Conservation (phyloP, 208 protist species). For the Crithidia fasciculata region DNA sequence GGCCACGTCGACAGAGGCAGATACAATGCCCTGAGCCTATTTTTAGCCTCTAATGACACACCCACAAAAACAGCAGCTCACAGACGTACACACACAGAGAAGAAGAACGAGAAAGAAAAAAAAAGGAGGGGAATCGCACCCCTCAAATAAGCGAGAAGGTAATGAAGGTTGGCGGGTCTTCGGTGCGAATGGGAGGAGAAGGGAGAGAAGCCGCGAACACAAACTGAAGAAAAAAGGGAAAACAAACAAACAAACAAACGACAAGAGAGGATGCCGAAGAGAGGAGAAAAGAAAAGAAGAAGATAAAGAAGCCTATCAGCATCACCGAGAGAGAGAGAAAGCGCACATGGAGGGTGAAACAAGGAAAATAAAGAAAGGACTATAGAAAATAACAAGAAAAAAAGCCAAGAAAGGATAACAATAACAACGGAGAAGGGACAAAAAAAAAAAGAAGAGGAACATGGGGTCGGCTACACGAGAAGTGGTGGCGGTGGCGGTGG, state of each 20-base stretch:
- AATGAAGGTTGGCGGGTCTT: no score
- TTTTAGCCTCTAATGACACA: neutral
- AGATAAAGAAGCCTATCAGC: neutral
- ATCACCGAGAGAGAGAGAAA: neutral
- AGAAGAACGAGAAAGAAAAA: no score
- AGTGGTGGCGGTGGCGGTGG: no score
- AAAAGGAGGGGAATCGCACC: no score
- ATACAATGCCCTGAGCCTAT: no score
- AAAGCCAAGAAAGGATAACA: slow-evolving; percentile 3
- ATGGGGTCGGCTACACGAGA: no score
- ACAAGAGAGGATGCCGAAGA: neutral
- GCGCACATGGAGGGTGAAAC: neutral
- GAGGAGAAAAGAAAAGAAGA: slow-evolving; percentile 1
- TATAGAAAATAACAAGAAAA: neutral
- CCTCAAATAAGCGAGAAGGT: no score
- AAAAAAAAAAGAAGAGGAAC: neutral
- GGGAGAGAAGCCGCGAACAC: neutral
- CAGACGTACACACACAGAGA: neutral
- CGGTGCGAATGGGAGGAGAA: neutral
- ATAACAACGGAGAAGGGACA: neutral
- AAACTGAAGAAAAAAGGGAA: neutral
- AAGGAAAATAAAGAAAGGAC: slow-evolving; percentile 4
- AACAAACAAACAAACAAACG: neutral
- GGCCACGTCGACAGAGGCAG: slow-evolving; percentile 30
- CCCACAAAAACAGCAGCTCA: neutral